These are phyloP conservation scores for Dendrocalamus latiflorus DNA, from an alignment of 202 grass and related monocot genomes.

Conservation along the genomic window DNA sequence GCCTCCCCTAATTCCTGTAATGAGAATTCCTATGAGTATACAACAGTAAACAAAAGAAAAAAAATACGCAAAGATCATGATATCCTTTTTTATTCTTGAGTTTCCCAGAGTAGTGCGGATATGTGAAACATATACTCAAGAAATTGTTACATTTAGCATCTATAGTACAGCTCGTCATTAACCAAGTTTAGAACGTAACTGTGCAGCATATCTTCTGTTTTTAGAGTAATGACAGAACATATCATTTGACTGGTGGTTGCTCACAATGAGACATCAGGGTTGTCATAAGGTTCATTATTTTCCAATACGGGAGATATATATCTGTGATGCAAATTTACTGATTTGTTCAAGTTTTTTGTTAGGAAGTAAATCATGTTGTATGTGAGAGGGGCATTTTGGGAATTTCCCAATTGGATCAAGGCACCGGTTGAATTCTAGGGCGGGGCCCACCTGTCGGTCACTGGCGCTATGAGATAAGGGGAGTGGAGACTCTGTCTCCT, in stretches of 20 bases:
- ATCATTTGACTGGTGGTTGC: background rate
- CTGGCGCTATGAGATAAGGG: too few species aligned
- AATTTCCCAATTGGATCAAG: too few species aligned
- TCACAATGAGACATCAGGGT: background rate
- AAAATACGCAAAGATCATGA: slow-evolving; percentile 14
- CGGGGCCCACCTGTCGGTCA: too few species aligned
- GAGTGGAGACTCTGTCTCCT: too few species aligned
- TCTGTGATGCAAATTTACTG: background rate
- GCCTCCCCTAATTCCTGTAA: slow-evolving; percentile 89
- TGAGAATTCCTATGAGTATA: slow-evolving; percentile 4
- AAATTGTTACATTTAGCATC: background rate
- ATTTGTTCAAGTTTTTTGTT: background rate
- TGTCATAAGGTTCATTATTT: background rate
- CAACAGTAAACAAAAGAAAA: background rate
- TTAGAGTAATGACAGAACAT: background rate
- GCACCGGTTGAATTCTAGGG: too few species aligned
- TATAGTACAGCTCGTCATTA: background rate
- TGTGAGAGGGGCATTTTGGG: too few species aligned
- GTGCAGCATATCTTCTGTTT: background rate
- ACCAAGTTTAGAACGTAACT: background rate
- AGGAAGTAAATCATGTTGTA: background rate
- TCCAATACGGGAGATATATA: background rate
- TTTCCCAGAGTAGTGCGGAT: background rate
- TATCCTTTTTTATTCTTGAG: background rate
- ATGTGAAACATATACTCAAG: background rate